Base-by-base conservation (phyloP, 768 basidiomycete species). In the Boletus fagicola region DNA sequence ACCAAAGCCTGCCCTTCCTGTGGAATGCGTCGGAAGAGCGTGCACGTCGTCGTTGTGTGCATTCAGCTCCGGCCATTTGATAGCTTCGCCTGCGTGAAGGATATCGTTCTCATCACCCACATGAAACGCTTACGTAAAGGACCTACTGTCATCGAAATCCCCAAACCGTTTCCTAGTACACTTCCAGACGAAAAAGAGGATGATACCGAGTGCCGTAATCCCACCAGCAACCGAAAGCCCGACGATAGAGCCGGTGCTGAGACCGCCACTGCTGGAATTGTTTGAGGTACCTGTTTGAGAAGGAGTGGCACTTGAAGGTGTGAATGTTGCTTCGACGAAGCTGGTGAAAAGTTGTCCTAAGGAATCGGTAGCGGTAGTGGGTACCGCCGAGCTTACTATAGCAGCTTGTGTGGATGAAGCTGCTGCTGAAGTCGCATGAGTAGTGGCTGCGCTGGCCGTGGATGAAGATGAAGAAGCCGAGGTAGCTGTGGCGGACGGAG, bases 11-110 rank as follows among this genome's bases (percentile, higher is more conserved):
- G 87, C 73, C 26, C 87, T 81, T 57, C 87, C 89, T 1, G 88
- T 86, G 56, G 83, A 80, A 53, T 83, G 76, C 1, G 86, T 83
- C 20, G 90, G 90, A 10, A 91, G 77, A 16, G 90, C 79, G 55
- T 86, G 83, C 5, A 80, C 76, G 59, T 83, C 83, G 28, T 43
- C 51, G 33, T 73, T 79, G 61, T 90, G 89, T 2, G 82, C 72
- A 69, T 92, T 90, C 38, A 92, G 80, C 65, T 94, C 92, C 4
- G 92, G 92, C 92, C 92, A 94, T 73, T 92, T 92, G 74, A 94
- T 94, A 20, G 88, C 88, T 73, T 91, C 89, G 64, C 80, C 89
- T 91, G 67, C 46, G 44, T 39, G 36, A 39, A 59, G 11, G 42
- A 33, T 5, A 30, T 49, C 15, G 22, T 31, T 51, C 26, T 10